Base-by-base conservation (phyloP, 371 early-diverging fungal genomes). In the Lichtheimia hyalospora region DNA sequence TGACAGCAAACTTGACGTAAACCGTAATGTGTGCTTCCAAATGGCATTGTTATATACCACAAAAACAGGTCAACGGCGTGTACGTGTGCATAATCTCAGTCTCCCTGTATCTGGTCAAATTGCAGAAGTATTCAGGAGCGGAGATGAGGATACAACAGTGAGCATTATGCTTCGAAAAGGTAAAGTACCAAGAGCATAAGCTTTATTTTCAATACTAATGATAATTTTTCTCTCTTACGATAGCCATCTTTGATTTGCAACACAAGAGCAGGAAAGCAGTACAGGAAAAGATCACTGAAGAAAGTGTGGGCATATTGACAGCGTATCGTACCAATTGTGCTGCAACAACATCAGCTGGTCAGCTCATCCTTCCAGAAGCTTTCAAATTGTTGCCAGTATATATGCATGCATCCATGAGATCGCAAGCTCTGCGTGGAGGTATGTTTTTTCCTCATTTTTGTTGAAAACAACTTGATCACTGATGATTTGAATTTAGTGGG, bases 351-450 rank as follows among this genome's bases (percentile, higher is more conserved):
- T 84, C 93, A 3, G 87, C 95, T 7, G 96, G 96, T 34, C 98
- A 97, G 77, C 83, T 98, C 5, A 96, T 98, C 57, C 77, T 98
- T 49, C 98, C 99, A n/a, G 99, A 98, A 69, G 85, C 94, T 0
- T 95, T 91, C 79, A 98, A 98, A 74, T 77, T 96, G 58, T 84
- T 92, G 55, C 98, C 99, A 14, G 75, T 97, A 39, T 95, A 90
- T 77, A 49, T 53, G 5, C 58, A 58, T 8, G 62, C 51, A n/a
- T 56, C 97, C 56, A 84, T 92, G 23, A 96, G 96, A 66, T 84
- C 85, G 48, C 77, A 74, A 16, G 85, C 90, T 0, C 75, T 97
- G 54, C 86, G 93, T 42, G 77, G 73, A 54, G 89, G 89, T 81
- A 8, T 5, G 34, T 34, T 2, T 34, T 34, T 34, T 27, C 4